phyloP scores from a whole-genome alignment of 2,329 filamentous ascomycete genomes.

The Aschersonia sp. region DNA sequence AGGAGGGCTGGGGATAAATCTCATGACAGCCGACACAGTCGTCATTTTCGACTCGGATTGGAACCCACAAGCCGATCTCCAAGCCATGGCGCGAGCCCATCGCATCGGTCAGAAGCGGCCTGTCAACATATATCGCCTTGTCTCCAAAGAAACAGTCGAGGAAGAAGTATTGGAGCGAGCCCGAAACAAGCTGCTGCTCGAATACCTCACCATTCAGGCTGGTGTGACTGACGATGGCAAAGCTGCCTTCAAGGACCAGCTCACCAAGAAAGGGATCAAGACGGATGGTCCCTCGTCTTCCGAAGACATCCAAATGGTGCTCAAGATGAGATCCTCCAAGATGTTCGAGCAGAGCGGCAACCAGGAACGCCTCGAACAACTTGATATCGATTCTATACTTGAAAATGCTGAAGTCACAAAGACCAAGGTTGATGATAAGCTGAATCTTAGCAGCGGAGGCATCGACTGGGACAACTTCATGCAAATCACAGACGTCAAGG shows the following conservation, averaged over 20 bases:
- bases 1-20: slow-evolving; percentile 93
- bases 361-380: slow-evolving; percentile 88
- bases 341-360: slow-evolving; percentile 98
- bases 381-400: slow-evolving; percentile 93
- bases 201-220: slow-evolving; percentile 93
- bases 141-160: slow-evolving; percentile 96
- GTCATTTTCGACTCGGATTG: slow-evolving; percentile 97
- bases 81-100: slow-evolving; percentile 96
- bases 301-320: slow-evolving; percentile 88
- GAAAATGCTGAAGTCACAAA: slow-evolving; percentile 96
- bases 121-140: slow-evolving; percentile 89
- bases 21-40: slow-evolving; percentile 98
- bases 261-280: slow-evolving; percentile 61
- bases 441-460: slow-evolving; percentile 79
- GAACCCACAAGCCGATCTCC: slow-evolving; percentile 96
- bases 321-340: slow-evolving; percentile 96
- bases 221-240: slow-evolving; percentile 93
- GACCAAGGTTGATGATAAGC: slow-evolving; percentile 86
- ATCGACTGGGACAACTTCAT: slow-evolving; percentile 84
- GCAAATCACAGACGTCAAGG: slow-evolving; percentile 95
- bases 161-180: slow-evolving; percentile 94
- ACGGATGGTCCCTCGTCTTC: slow-evolving; percentile 74
- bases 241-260: slow-evolving; percentile 58
- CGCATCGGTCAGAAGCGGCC: slow-evolving; percentile 94
- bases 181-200: slow-evolving; percentile 91